phyloP scores from a whole-genome alignment of 2,329 filamentous ascomycete species.

The Fusarium beomiforme region DNA sequence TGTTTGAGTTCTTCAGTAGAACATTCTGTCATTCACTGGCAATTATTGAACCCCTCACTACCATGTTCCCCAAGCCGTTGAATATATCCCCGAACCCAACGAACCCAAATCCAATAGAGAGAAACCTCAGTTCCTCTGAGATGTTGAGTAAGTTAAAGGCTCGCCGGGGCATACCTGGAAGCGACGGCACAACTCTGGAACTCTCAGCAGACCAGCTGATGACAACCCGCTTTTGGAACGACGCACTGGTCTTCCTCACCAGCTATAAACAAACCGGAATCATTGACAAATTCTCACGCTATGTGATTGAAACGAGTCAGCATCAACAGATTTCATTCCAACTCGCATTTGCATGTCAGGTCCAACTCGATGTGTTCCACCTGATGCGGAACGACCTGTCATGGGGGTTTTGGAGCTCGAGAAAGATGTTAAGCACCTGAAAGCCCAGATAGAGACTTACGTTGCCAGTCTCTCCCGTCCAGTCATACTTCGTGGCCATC shows the following conservation, averaged over 20 bases:
- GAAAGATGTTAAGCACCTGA: background rate
- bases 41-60: background rate
- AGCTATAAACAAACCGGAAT: background rate
- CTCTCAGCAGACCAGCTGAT: background rate
- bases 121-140: background rate
- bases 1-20: background rate
- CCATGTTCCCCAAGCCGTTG: background rate
- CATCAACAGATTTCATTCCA: background rate
- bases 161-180: background rate
- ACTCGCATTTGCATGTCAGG: background rate
- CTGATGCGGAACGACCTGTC: background rate
- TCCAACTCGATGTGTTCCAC: background rate
- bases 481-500: background rate
- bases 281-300: background rate
- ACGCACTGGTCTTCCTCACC: background rate
- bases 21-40: background rate
- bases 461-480: background rate
- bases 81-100: too few species aligned
- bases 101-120: background rate
- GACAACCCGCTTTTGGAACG: background rate
- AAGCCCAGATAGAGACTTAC: background rate
- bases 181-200: background rate
- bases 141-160: background rate
- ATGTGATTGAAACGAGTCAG: background rate
- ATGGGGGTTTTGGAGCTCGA: background rate